Base-by-base conservation (phyloP, 2,329 filamentous ascomycete species). In the Cordyceps cicadae region DNA sequence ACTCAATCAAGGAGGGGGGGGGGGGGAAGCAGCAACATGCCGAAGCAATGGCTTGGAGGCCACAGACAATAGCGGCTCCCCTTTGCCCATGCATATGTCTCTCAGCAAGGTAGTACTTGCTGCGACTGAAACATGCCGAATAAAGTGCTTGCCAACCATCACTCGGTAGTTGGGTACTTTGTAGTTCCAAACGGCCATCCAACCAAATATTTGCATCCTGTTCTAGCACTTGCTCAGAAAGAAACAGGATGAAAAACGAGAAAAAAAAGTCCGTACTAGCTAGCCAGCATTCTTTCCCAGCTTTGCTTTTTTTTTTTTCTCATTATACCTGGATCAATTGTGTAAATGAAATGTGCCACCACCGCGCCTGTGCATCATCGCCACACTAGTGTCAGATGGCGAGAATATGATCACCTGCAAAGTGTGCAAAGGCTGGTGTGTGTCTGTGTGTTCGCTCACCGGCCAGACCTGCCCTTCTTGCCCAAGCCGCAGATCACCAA, bases 401-500 rank as follows among this genome's bases (percentile, higher is more conserved):
- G 12, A 37, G 34, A 34, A 17, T 41, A 54, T 32, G 50, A 49
- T 34, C 48, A 59, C 41, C 52, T 49, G 48, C 12, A 37, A 37
- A 37, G 34, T 32, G 46, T 49, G 48, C 12, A 37, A 37, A 37
- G 34, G 11, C 46, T 21, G 50, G 49, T 56, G 57, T 49, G 46
- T n/a, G 56, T 59, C 56, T 59, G 52, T 53, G 61, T 62, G 55
- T 52, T 54, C 43, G 41, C 12, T 5, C 8, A 5, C 45, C 32
- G 24, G 24, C 24, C 24, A 24, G 24, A 4, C 24, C 24, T 24
- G 24, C 24, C 24, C 24, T 41, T 41, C 24, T 41, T 41, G 37
- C 29, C 29, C 26, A 39, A 41, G 56, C 34, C 34, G 50, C 45
- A 17, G 19, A 12, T 37, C 32, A 49, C 12, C n/a, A 19, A 34